Base-by-base conservation (phyloP, 164 flowering plant genomes). In the Taxillus chinensis region DNA sequence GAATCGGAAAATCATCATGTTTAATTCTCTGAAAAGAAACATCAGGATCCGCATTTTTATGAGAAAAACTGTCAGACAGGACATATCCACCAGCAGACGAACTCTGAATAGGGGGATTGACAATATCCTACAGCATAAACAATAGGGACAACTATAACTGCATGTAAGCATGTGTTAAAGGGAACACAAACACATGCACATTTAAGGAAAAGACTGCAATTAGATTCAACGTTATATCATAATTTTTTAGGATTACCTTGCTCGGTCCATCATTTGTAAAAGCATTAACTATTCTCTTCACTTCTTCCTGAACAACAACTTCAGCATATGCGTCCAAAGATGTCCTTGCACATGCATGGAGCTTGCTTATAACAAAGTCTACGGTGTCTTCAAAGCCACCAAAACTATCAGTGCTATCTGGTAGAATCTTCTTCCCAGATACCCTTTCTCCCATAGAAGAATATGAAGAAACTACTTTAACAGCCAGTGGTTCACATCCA, bases 281-380 rank as follows among this genome's bases (percentile, higher is more conserved):
- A 45, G 60, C 56, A 57, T 59, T 49, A 50, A 63, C 55, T 46
- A 73, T 41, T 65, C 68, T 81, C 55, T 16, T 55, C 37, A 70
- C 81, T 76, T 84, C 90, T 60, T 70, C 81, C 57, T 77, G 79
- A 14, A 89, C 63, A 41, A 81, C 57, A 65, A 53, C 60, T 57
- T 63, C 62, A 42, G 75, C 65, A 71, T 75, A 79, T 5, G 80
- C 80, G 10, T 58, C 62, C 71, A 86, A 62, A 49, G 79, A 74
- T 40, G 43, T 41, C 63, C 75, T 71, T 55, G 77, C 64, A 58
- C 84, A 77, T 27, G 65, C 62, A 73, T 81, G 74, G 37, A 95
- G 83, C 57, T 78, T 86, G 61, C 62, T 70, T 69, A 82, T 78
- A 37, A 95, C 75, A 66, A 43, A 42, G 58, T 78, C 82, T 16